phyloP scores from a whole-genome alignment of 352 stramenopile species.

The Globisporangium iwayamae region DNA sequence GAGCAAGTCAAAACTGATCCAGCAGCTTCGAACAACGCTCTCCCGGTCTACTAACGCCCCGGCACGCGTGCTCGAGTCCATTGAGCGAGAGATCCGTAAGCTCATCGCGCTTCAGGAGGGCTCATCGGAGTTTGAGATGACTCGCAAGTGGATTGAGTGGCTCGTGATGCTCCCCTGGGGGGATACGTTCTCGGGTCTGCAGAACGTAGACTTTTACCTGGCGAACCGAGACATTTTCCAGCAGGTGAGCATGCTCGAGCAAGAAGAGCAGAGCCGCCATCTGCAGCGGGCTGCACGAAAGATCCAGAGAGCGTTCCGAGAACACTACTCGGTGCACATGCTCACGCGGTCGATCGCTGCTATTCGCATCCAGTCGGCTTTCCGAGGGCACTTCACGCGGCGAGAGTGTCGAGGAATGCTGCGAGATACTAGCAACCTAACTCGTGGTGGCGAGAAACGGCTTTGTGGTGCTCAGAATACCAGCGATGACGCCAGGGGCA shows the following conservation, averaged over 20 bases:
- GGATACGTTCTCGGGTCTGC: slow-evolving; percentile 22
- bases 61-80: slow-evolving; percentile 22
- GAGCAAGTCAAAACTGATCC: slow-evolving; percentile 15
- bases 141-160: slow-evolving; percentile 60
- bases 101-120: slow-evolving; percentile 26
- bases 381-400: slow-evolving; percentile 8
- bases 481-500: neutral
- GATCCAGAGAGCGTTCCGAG: slow-evolving; percentile 43
- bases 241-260: slow-evolving; percentile 37
- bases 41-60: slow-evolving; percentile 18
- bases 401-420: neutral
- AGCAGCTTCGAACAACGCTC: slow-evolving; percentile 25
- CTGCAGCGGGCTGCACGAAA: slow-evolving; percentile 23
- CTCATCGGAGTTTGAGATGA: slow-evolving; percentile 28
- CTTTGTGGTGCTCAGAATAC: neutral
- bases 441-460: neutral
- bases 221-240: slow-evolving; percentile 33
- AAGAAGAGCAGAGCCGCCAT: neutral
- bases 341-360: slow-evolving; percentile 23
- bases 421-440: too few relatives aligned
- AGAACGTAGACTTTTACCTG: slow-evolving; percentile 20
- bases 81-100: slow-evolving; percentile 51
- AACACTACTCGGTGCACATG: slow-evolving; percentile 32
- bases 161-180: slow-evolving; percentile 51
- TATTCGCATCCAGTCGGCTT: slow-evolving; percentile 31